These are phyloP conservation scores for Phanerodontia chrysosporium DNA, from an alignment of 768 basidiomycete genomes.

Conservation along the genomic window DNA sequence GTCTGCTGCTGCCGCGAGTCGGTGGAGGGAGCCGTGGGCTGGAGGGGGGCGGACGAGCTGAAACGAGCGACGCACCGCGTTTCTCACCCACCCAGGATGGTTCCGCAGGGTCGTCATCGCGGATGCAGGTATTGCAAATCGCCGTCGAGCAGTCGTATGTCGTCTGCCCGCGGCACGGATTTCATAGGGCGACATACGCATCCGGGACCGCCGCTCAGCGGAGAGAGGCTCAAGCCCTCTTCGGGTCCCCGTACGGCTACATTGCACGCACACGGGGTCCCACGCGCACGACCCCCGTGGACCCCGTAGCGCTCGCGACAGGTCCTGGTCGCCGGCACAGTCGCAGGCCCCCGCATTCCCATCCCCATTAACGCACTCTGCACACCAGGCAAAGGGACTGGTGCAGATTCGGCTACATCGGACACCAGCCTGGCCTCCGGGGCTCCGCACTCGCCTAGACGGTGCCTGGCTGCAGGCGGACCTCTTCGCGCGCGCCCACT, in stretches of 20 bases:
- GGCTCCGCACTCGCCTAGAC: not conserved
- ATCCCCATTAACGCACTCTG: not conserved
- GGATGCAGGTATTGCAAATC: not conserved
- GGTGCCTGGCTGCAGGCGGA: not conserved
- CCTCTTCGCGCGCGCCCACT: not conserved
- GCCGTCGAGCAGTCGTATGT: not conserved
- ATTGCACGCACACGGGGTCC: not conserved
- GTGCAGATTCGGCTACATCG: not conserved
- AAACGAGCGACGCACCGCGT: not conserved
- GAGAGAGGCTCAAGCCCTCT: too few relatives aligned
- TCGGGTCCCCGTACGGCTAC: too few relatives aligned
- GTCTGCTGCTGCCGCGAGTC: not conserved
- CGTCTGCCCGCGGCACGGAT: not conserved
- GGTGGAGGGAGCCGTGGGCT: too few relatives aligned
- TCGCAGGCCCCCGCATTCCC: not conserved
- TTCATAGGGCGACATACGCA: not conserved
- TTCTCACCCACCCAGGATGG: not conserved
- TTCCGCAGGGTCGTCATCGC: not conserved
- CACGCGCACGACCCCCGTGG: not conserved
- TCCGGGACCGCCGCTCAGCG: too few relatives aligned
- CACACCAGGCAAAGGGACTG: not conserved
- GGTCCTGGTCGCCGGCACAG: not conserved
- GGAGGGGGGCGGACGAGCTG: too few relatives aligned
- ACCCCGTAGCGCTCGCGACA: not conserved
- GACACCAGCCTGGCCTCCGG: not conserved